These are phyloP conservation scores for Aspergillus haitiensis DNA, from an alignment of 495 filamentous ascomycete genomes.

Conservation along the genomic window DNA sequence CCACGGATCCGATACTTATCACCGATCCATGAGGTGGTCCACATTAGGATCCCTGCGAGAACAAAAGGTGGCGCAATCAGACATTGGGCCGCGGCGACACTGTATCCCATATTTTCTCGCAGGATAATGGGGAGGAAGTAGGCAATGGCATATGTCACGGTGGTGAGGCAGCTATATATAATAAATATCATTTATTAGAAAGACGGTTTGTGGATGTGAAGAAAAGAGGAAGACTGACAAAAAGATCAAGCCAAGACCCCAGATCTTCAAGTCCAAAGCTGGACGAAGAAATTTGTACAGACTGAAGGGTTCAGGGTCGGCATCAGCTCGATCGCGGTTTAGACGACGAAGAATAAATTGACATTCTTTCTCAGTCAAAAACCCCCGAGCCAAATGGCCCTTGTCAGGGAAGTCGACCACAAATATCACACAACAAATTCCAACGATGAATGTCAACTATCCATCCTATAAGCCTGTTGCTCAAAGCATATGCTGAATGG, in stretches of 20 bases:
- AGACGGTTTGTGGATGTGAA: too few species aligned
- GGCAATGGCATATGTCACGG: slow-evolving; percentile 49
- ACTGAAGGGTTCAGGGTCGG: slow-evolving; percentile 31
- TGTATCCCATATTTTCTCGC: slow-evolving; percentile 48
- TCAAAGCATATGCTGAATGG: slow-evolving; percentile 34
- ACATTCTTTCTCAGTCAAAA: slow-evolving; percentile 38
- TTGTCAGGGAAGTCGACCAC: slow-evolving; percentile 52
- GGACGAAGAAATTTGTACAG: slow-evolving; percentile 30
- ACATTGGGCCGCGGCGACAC: slow-evolving; percentile 40
- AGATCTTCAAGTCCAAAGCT: slow-evolving; percentile 39
- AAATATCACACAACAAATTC: slow-evolving; percentile 20
- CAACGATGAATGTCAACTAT: slow-evolving; percentile 14
- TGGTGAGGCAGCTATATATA: slow-evolving; percentile 39
- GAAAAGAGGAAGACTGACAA: neutral
- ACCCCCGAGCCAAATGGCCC: slow-evolving; percentile 33
- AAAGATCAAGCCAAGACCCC: slow-evolving; percentile 45
- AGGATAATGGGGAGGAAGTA: slow-evolving; percentile 56
- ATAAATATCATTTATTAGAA: too few species aligned
- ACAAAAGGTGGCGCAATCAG: slow-evolving; percentile 46
- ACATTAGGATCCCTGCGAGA: slow-evolving; percentile 40
- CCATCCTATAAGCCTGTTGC: too few species aligned
- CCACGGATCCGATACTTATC: slow-evolving; percentile 54
- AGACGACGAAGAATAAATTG: slow-evolving; percentile 42
- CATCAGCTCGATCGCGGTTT: slow-evolving; percentile 38
- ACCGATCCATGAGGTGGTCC: slow-evolving; percentile 37